Evolutionary conservation across 257 asterid genomes (phyloP).

Genomic region (Solanum ahanhuiri): DNA sequence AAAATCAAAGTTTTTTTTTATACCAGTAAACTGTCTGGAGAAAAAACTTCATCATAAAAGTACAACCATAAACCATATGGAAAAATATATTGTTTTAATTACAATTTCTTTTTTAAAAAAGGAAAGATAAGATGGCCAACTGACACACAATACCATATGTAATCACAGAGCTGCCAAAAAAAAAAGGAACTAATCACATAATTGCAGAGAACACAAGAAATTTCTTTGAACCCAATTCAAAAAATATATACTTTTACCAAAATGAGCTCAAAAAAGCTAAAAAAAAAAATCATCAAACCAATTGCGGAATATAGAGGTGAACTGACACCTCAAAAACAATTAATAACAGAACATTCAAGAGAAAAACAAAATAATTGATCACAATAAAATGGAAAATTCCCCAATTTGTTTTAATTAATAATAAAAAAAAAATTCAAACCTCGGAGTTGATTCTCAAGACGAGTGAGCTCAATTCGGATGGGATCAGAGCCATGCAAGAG

Average conservation of each 20-base stretch:
- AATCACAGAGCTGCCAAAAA: neutral
- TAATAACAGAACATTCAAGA: neutral
- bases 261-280: neutral
- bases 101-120: neutral
- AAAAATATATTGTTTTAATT: neutral
- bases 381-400: neutral
- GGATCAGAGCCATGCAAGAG: constrained; percentile 87
- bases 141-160: neutral
- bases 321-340: neutral
- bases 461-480: constrained; percentile 73
- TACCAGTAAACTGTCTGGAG: neutral
- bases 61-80: neutral
- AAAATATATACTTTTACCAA: neutral
- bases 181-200: neutral
- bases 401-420: neutral
- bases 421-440: constrained; percentile 7
- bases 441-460: constrained; percentile 78
- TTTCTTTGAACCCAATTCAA: neutral
- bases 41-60: neutral
- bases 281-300: neutral
- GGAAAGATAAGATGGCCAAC: neutral
- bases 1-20: neutral
- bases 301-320: neutral
- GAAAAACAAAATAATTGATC: no score
- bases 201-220: neutral